phyloP scores from a whole-genome alignment of 371 early-diverging fungal species.

The Mortierella sp. region DNA sequence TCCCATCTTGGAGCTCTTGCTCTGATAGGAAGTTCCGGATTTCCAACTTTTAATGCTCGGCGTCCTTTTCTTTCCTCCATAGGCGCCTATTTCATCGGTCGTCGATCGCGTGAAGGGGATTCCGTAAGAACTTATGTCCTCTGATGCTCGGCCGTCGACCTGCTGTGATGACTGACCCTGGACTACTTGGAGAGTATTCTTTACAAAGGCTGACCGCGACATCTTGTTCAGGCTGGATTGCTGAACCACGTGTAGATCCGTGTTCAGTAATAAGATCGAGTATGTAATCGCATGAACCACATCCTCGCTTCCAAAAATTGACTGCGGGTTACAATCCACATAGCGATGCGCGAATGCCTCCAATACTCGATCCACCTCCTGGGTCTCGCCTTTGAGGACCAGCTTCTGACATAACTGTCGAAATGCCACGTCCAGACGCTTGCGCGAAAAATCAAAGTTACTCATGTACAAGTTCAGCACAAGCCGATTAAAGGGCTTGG shows the following conservation, averaged over 20 bases:
- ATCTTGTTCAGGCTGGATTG: constrained; percentile 65
- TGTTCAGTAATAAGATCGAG: constrained; percentile 90
- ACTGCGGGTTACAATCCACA: constrained; percentile 82
- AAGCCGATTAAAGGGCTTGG: constrained; percentile 61
- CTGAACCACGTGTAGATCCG: constrained; percentile 91
- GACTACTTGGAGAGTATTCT: constrained; percentile 71
- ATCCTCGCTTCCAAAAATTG: constrained; percentile 69
- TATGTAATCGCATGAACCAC: constrained; percentile 90
- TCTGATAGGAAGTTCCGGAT: constrained; percentile 43
- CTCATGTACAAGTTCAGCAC: constrained; percentile 79
- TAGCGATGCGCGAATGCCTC: constrained; percentile 84
- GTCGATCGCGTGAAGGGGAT: constrained; percentile 23
- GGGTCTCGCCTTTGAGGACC: constrained; percentile 91
- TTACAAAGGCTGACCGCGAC: constrained; percentile 72
- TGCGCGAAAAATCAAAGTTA: constrained; percentile 78
- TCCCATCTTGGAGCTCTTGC: constrained; percentile 42
- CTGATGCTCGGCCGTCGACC: constrained; percentile 22
- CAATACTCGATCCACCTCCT: constrained; percentile 91
- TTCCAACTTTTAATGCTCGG: constrained; percentile 52
- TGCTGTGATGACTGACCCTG: constrained; percentile 50
- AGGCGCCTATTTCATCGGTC: constrained; percentile 24
- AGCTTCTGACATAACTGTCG: constrained; percentile 83
- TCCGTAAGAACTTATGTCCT: constrained; percentile 31
- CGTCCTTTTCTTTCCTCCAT: constrained; percentile 36
- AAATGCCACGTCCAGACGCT: constrained; percentile 84